phyloP scores from a whole-genome alignment of 176 grass and related monocot genomes.

The Hordeum marinum region DNA sequence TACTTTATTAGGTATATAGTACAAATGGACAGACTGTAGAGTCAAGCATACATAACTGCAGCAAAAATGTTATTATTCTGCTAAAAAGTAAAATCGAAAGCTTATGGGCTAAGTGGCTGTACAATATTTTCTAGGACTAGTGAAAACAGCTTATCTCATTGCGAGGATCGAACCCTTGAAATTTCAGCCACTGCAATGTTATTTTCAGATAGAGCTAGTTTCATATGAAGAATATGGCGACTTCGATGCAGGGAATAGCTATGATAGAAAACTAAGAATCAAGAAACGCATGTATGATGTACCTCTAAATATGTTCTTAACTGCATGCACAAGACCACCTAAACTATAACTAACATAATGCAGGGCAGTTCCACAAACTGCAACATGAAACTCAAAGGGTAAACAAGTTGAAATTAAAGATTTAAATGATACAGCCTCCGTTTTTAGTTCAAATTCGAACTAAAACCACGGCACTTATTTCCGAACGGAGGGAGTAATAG shows the following conservation, averaged over 20 bases:
- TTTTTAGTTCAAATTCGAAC: too few relatives aligned
- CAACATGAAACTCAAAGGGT: neutral
- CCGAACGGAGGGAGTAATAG: neutral
- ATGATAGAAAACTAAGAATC: neutral
- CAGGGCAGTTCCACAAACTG: neutral
- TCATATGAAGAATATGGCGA: neutral
- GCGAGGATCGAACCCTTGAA: neutral
- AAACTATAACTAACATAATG: neutral
- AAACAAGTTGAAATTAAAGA: neutral
- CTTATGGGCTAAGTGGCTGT: neutral
- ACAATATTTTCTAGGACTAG: neutral
- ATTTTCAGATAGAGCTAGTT: neutral
- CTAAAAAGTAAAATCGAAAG: conserved; percentile 2
- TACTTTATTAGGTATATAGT: neutral
- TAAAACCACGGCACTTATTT: too few relatives aligned
- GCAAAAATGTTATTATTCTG: neutral
- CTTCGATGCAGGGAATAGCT: neutral
- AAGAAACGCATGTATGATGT: conserved; percentile 45
- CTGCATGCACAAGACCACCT: conserved; percentile 40
- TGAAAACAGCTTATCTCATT: neutral
- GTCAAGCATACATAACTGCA: conserved; percentile 5
- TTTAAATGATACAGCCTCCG: neutral
- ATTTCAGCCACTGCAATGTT: neutral
- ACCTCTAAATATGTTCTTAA: conserved; percentile 90
- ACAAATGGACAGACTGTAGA: neutral